Percentiles rank a stretch among this genome's conserved stretches.
phyloP scores from a whole-genome alignment of 202 grass and related monocot species.

The Hordeum pubiflorum region DNA sequence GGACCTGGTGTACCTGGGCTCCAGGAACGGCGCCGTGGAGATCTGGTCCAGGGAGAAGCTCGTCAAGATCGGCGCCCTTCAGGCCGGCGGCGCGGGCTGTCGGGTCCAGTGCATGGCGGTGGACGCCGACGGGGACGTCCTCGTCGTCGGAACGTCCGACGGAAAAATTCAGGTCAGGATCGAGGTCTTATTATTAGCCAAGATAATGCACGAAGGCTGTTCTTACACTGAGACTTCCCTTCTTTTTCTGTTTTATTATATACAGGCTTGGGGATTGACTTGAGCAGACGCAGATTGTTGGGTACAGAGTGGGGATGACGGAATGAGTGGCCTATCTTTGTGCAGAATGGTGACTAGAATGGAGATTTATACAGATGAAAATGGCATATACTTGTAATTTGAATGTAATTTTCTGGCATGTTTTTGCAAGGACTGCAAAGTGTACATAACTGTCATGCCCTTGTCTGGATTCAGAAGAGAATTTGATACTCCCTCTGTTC shows the following conservation, averaged over 20 bases:
- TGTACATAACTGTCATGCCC: too few relatives aligned
- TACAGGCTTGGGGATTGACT: constrained; percentile 53
- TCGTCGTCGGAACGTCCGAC: constrained; percentile 52
- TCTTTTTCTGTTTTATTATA: not conserved
- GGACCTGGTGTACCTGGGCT: constrained; percentile 50
- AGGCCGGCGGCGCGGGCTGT: constrained; percentile 36
- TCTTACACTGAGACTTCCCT: not conserved
- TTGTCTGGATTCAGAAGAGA: too few relatives aligned
- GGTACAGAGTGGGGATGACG: not conserved
- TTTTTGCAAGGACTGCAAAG: too few relatives aligned
- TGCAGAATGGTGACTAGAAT: constrained; percentile 9
- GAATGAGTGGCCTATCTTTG: not conserved
- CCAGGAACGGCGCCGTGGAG: constrained; percentile 46
- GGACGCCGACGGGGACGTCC: constrained; percentile 47
- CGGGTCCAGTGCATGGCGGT: constrained; percentile 68
- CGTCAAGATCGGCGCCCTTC: constrained; percentile 43
- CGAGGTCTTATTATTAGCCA: not conserved
- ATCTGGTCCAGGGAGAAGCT: constrained; percentile 72
- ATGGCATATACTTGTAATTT: not conserved
- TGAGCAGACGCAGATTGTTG: constrained; percentile 3
- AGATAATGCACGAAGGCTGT: not conserved
- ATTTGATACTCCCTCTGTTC: too few relatives aligned
- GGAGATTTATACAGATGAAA: not conserved
- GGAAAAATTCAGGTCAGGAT: constrained; percentile 45
- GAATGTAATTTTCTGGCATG: too few relatives aligned